These are phyloP conservation scores for Colletotrichum coccodes DNA, from an alignment of 2,329 filamentous ascomycete species.

Conservation along the genomic window DNA sequence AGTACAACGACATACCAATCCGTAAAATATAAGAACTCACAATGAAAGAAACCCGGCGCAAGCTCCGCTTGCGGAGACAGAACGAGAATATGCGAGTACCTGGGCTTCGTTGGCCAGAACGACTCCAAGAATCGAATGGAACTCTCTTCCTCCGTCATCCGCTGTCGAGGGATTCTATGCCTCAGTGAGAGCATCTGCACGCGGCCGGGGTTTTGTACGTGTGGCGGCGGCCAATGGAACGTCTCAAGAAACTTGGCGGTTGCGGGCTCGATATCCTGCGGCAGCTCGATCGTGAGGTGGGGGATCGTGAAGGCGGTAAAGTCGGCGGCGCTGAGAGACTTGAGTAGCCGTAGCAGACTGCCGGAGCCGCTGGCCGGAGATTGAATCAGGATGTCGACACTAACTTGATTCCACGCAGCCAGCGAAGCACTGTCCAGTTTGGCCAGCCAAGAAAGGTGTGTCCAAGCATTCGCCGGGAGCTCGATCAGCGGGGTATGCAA, in stretches of 20 bases:
- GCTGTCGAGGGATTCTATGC: slow-evolving; percentile 74
- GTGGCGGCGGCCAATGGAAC: slow-evolving; percentile 74
- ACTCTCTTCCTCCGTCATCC: slow-evolving; percentile 74
- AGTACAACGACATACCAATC: not conserved
- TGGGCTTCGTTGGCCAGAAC: slow-evolving; percentile 79
- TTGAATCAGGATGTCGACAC: slow-evolving; percentile 86
- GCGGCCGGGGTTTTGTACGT: slow-evolving; percentile 42
- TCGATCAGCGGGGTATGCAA: slow-evolving; percentile 75
- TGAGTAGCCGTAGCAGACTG: slow-evolving; percentile 79
- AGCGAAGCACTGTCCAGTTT: slow-evolving; percentile 80
- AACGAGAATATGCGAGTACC: slow-evolving; percentile 80
- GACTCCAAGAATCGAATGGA: slow-evolving; percentile 84
- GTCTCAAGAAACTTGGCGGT: slow-evolving; percentile 70
- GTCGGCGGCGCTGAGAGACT: slow-evolving; percentile 80
- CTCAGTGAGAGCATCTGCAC: slow-evolving; percentile 72
- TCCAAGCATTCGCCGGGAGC: slow-evolving; percentile 71
- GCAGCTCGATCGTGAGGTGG: slow-evolving; percentile 86
- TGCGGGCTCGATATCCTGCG: slow-evolving; percentile 72
- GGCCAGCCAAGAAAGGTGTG: slow-evolving; percentile 80
- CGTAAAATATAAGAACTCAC: slow-evolving; percentile 47
- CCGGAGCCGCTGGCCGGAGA: slow-evolving; percentile 77
- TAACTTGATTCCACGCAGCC: slow-evolving; percentile 79
- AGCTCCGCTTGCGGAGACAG: slow-evolving; percentile 85
- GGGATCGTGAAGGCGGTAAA: slow-evolving; percentile 77
- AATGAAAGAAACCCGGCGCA: slow-evolving; percentile 85